Conservation (phyloP, 2,329 filamentous ascomycete species). For the Shiraia bambusicola region DNA sequence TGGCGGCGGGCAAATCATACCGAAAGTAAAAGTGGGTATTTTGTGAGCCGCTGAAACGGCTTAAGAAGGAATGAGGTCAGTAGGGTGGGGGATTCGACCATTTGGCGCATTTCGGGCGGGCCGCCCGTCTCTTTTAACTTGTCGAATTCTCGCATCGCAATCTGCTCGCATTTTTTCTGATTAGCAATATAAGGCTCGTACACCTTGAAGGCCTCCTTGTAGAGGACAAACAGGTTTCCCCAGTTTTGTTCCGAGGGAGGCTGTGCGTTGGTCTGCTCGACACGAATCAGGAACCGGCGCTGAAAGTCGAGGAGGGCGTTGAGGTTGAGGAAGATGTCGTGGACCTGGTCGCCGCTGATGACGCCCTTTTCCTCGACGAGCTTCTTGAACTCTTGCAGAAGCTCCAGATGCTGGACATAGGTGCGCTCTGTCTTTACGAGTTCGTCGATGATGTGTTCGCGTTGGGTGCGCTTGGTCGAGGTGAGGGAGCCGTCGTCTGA, state of each 20-base stretch:
- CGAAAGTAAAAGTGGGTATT: conserved; percentile 88
- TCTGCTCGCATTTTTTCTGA: conserved; percentile 82
- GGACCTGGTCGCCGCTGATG: conserved; percentile 84
- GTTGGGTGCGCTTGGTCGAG: conserved; percentile 63
- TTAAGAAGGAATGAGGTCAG: conserved; percentile 92
- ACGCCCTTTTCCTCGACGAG: conserved; percentile 83
- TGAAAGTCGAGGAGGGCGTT: conserved; percentile 95
- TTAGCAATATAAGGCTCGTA: conserved; percentile 98
- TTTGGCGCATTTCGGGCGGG: conserved; percentile 61
- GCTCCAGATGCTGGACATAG: conserved; percentile 95
- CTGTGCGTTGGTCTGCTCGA: conserved; percentile 92
- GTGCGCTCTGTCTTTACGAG: conserved; percentile 93
- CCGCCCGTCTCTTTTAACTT: conserved; percentile 77
- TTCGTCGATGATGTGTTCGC: conserved; percentile 89
- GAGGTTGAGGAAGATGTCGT: conserved; percentile 95
- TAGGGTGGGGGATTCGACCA: conserved; percentile 83
- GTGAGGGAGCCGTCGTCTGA: conserved; percentile 50
- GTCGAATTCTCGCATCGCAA: conserved; percentile 83
- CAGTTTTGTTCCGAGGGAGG: conserved; percentile 78
- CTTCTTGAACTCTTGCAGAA: conserved; percentile 89
- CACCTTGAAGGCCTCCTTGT: conserved; percentile 84
- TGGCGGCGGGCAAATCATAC: conserved; percentile 50
- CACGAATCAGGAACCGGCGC: conserved; percentile 87
- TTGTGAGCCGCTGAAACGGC: conserved; percentile 91
- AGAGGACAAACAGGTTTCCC: conserved; percentile 86